phyloP scores from a whole-genome alignment of 371 early-diverging fungal genomes.

The Mortierella sp. region DNA sequence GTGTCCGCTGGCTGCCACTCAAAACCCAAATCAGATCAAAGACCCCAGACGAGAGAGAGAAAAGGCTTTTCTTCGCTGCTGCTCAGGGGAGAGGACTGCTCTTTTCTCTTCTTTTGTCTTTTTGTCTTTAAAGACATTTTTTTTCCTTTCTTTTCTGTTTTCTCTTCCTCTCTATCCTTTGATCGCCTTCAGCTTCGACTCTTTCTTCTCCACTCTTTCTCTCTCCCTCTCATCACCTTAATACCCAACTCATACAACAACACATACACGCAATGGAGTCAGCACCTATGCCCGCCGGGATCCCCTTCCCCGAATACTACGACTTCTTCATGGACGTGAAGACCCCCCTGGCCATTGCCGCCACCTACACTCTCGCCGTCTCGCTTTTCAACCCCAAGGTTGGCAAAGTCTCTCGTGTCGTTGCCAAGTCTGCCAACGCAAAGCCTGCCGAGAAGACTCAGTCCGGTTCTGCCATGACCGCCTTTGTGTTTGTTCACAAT shows the following conservation, averaged over 20 bases:
- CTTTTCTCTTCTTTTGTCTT: background rate
- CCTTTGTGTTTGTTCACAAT: conserved; percentile 86
- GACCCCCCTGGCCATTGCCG: conserved; percentile 76
- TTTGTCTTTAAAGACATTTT: background rate
- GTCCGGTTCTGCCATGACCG: conserved; percentile 71
- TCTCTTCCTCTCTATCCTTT: background rate
- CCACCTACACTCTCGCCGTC: conserved; percentile 67
- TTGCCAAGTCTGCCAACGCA: conserved; percentile 66
- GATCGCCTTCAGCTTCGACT: background rate
- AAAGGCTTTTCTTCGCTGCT: background rate
- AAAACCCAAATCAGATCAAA: background rate
- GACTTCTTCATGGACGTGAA: conserved; percentile 84
- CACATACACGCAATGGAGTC: conserved; percentile 35
- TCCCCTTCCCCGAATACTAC: conserved; percentile 76
- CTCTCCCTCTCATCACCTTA: background rate
- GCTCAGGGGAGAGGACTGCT: conserved; percentile 2
- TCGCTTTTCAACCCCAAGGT: conserved; percentile 74
- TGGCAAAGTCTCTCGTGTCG: conserved; percentile 67
- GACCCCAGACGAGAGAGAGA: background rate
- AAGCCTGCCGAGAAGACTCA: conserved; percentile 53
- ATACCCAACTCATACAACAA: background rate
- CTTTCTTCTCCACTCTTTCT: background rate
- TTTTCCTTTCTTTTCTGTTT: background rate
- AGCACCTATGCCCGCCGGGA: conserved; percentile 61
- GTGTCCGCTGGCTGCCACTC: background rate